Evolutionary conservation across 495 filamentous ascomycete species (phyloP).

Genomic region (Penicillium daleae): DNA sequence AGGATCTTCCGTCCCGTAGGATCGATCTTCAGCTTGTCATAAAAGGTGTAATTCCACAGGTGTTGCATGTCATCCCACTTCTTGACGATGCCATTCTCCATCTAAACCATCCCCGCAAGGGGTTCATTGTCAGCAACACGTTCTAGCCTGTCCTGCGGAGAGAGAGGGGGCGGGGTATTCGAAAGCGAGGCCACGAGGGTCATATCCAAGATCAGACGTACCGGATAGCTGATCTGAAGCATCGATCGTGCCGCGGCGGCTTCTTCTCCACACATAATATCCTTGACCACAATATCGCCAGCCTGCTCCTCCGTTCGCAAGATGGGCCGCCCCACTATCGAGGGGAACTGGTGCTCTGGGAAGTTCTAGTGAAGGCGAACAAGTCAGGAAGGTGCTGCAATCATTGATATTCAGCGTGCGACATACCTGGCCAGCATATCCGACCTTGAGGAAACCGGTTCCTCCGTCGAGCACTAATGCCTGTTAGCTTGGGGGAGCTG

Average conservation of each 20-base stretch:
- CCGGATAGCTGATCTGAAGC: slow-evolving; percentile 96
- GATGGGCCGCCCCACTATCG: slow-evolving; percentile 97
- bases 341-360: slow-evolving; percentile 96
- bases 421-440: slow-evolving; percentile 85
- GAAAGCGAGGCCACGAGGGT: slow-evolving; percentile 28
- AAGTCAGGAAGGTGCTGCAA: slow-evolving; percentile 16
- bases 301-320: slow-evolving; percentile 89
- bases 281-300: slow-evolving; percentile 84
- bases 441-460: slow-evolving; percentile 99
- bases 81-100: slow-evolving; percentile 99
- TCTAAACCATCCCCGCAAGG: slow-evolving; percentile 51
- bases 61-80: slow-evolving; percentile 99
- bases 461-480: slow-evolving; percentile 95
- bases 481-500: slow-evolving; percentile 37
- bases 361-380: slow-evolving; percentile 70
- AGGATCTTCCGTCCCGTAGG: slow-evolving; percentile 94
- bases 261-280: slow-evolving; percentile 99
- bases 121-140: slow-evolving; percentile 31
- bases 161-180: slow-evolving; percentile 18
- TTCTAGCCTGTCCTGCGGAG: slow-evolving; percentile 25
- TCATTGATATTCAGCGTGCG: slow-evolving; percentile 4
- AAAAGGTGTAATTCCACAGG: slow-evolving; percentile 98
- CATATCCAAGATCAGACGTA: slow-evolving; percentile 44
- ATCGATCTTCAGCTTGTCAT: slow-evolving; percentile 93
- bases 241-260: slow-evolving; percentile 92